A percentile compares a stretch with the other conserved stretches of the same genome.
phyloP scores from a whole-genome alignment of 2,329 filamentous ascomycete species.

The Claviceps sp. region DNA sequence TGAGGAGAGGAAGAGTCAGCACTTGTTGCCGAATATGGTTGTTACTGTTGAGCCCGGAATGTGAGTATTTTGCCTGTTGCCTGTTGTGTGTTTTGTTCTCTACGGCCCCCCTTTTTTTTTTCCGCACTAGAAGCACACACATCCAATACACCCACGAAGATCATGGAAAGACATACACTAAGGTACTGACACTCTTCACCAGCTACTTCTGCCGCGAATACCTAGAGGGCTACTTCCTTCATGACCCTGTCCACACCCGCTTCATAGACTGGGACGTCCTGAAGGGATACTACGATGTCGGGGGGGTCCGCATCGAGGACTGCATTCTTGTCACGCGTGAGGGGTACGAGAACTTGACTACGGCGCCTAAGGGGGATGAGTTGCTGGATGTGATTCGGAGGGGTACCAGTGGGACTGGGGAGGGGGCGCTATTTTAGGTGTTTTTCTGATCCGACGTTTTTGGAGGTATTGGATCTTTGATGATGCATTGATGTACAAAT shows the following conservation, averaged over 20 bases:
- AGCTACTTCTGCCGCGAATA: slow-evolving; percentile 67
- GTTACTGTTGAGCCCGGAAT: slow-evolving; percentile 71
- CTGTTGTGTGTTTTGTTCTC: neutral
- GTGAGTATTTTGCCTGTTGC: slow-evolving; percentile 22
- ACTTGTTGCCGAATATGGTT: slow-evolving; percentile 49
- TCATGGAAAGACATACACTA: neutral
- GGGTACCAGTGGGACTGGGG: neutral
- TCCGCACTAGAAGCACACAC: neutral
- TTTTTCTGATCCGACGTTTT: neutral
- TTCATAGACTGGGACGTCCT: slow-evolving; percentile 55
- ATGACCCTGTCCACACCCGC: slow-evolving; percentile 40
- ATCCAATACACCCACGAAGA: neutral
- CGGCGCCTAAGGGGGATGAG: slow-evolving; percentile 62
- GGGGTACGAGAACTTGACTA: slow-evolving; percentile 74
- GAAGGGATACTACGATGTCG: slow-evolving; percentile 60
- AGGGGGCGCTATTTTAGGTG: too few relatives aligned
- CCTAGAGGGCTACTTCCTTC: slow-evolving; percentile 55
- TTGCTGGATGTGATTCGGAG: slow-evolving; percentile 48
- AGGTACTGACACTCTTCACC: neutral
- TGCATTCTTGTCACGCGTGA: slow-evolving; percentile 67
- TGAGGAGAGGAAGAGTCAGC: slow-evolving; percentile 19
- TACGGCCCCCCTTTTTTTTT: neutral
- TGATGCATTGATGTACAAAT: too few relatives aligned
- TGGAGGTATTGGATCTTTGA: too few relatives aligned
- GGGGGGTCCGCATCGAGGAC: slow-evolving; percentile 88